Conservation (phyloP, 2,329 filamentous ascomycete species). For the Exophiala calicioides region DNA sequence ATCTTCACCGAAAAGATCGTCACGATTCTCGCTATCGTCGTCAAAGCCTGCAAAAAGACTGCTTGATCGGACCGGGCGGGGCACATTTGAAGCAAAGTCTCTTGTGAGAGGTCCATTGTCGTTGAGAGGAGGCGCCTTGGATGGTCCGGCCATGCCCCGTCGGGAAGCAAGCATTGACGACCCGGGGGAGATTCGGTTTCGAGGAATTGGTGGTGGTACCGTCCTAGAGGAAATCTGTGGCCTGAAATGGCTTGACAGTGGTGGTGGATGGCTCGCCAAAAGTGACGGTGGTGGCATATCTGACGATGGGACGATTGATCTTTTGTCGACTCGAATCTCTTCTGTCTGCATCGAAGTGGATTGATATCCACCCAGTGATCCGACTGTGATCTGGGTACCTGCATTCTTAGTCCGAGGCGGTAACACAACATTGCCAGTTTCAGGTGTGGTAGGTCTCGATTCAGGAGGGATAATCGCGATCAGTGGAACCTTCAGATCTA, state of each 20-base stretch:
- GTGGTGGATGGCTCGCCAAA: conserved; percentile 52
- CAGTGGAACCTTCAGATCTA: conserved; percentile 66
- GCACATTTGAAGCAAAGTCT: conserved; percentile 53
- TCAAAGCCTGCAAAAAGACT: conserved; percentile 88
- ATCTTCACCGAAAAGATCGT: conserved; percentile 28
- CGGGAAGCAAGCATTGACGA: conserved; percentile 36
- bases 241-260: conserved; percentile 58
- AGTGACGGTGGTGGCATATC: conserved; percentile 80
- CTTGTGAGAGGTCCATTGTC: conserved; percentile 72
- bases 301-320: conserved; percentile 70
- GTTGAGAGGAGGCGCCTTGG: conserved; percentile 48
- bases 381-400: conserved; percentile 72
- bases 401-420: conserved; percentile 80
- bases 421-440: conserved; percentile 62
- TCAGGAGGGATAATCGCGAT: conserved; percentile 90
- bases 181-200: conserved; percentile 34
- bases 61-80: conserved; percentile 73
- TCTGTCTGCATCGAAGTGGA: conserved; percentile 79
- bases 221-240: conserved; percentile 35
- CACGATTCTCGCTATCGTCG: conserved; percentile 57
- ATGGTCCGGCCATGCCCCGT: conserved; percentile 20
- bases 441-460: conserved; percentile 78
- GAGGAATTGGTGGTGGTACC: conserved; percentile 22
- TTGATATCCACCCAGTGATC: conserved; percentile 48
- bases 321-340: conserved; percentile 79